Evolutionary conservation across 139 green algal species (phyloP), one percentile per base, ranked within the genome.

Genomic region (Tetradesmus obliquus): DNA sequence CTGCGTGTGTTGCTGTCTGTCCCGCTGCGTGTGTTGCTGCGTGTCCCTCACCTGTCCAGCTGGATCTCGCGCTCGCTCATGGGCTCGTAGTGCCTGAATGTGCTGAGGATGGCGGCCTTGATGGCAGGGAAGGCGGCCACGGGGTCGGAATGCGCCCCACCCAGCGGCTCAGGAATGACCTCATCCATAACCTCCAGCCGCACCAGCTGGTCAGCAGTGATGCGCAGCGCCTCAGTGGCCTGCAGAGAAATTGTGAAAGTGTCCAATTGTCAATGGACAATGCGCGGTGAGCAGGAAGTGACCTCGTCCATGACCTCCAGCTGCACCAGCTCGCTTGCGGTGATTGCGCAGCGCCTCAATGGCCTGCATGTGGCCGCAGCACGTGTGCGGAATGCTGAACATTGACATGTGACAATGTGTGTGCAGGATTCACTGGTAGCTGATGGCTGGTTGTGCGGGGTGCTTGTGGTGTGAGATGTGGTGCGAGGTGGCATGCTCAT

Each of bases 301-400:
- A 98, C 94, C 76, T 96, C 94, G 92, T 99, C 97, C 95, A 99
- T 98, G 3, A 99, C 95, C 10, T 95, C 95, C 57, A 99, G 96
- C 53, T 95, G 94, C 55, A 98, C 80, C 57, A 99, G 94, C 91
- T 99, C 97, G 5, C 92, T 71, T 0, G 95, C 91, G 1, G 98
- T 99, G 96, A 99, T 99, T 45, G 90, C 94, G 96, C 88, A 99
- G 95, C 5, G 98, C 98, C 93, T 99, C 97, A 3, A 98, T 99
- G 74, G 98, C 98, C 94, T 96, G 89, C 0, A 8, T 3, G 32
- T 5, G 80, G 24, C 12, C 3, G 24, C 20, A 55, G n/a, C 60
- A 45, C 32, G 32, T 45, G 32, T 45, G 32, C 32, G 32, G 32
- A 0, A 45, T 45, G 32, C 32, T 45, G 32, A 45, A 45, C 32